Conservation (phyloP, 306 rosid genomes). For the Vigna nakashimae region DNA sequence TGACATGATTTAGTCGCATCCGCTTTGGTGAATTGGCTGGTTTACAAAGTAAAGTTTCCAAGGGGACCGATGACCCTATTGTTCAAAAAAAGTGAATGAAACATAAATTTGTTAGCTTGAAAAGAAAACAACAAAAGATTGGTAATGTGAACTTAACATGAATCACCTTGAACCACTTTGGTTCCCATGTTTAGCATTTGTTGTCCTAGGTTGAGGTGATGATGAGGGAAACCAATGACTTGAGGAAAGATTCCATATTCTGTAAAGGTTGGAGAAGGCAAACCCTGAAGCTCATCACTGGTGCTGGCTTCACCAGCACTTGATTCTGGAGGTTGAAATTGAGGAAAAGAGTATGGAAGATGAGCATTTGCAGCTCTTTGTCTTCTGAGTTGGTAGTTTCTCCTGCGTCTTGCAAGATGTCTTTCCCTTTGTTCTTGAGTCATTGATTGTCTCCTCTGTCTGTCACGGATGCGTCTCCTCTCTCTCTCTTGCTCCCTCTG, state of each 20-base stretch:
- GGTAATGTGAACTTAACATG: constrained; percentile 13
- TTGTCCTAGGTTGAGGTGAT: constrained; percentile 44
- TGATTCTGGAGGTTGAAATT: constrained; percentile 40
- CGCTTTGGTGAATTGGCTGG: constrained; percentile 32
- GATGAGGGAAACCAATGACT: constrained; percentile 22
- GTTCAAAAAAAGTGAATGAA: neutral
- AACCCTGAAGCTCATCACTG: constrained; percentile 46
- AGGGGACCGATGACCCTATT: constrained; percentile 48
- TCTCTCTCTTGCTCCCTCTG: constrained; percentile 78
- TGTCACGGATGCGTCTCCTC: constrained; percentile 77
- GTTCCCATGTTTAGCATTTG: constrained; percentile 41
- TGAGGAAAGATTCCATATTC: constrained; percentile 31
- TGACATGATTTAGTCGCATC: constrained; percentile 63
- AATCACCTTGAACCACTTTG: constrained; percentile 44
- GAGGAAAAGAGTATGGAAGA: constrained; percentile 30
- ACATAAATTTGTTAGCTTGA: too few species aligned
- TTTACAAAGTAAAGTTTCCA: constrained; percentile 53
- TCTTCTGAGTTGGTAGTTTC: constrained; percentile 78
- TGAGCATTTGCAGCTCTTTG: constrained; percentile 60
- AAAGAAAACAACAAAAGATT: neutral
- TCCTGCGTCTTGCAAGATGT: constrained; percentile 85
- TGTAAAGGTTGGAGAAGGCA: constrained; percentile 37
- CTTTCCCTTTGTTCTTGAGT: constrained; percentile 81
- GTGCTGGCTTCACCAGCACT: constrained; percentile 54
- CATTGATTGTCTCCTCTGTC: constrained; percentile 85